These are phyloP conservation scores for Phytomonas serpens DNA, from an alignment of 208 protist genomes.

Conservation along the genomic window DNA sequence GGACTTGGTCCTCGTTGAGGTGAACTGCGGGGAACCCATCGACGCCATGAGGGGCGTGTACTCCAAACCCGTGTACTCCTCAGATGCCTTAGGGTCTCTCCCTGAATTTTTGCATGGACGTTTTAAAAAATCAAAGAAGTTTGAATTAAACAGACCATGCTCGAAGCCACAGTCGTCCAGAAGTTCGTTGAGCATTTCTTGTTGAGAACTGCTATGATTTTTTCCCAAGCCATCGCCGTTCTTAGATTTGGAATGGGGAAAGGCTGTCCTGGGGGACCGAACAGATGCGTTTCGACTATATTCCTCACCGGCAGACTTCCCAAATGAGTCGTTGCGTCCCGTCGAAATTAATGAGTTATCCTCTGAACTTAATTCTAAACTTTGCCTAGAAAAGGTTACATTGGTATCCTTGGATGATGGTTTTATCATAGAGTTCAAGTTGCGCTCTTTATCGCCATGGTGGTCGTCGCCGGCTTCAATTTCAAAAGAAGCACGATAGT, in stretches of 20 bases:
- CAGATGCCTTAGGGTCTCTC: too few relatives aligned
- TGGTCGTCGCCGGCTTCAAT: neutral
- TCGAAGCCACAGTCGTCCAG: neutral
- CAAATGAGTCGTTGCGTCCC: neutral
- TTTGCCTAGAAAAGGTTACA: neutral
- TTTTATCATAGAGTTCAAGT: slow-evolving; percentile 1
- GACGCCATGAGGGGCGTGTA: too few relatives aligned
- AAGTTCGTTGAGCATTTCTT: neutral
- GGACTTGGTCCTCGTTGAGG: too few relatives aligned
- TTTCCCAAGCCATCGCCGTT: neutral
- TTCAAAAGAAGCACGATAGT: slow-evolving; percentile 10
- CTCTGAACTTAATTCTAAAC: neutral
- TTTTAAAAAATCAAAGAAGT: neutral
- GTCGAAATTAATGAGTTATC: neutral
- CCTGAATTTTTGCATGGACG: neutral
- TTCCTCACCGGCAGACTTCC: neutral
- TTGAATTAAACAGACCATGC: neutral
- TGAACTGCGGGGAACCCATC: too few relatives aligned
- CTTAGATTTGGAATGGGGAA: neutral
- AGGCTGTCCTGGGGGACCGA: neutral
- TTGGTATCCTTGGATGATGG: neutral
- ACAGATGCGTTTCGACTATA: neutral
- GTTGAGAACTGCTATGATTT: neutral
- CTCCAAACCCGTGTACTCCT: too few relatives aligned
- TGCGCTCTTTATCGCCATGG: slow-evolving; percentile 11